phyloP scores from a whole-genome alignment of 331 rosid species.

The Arachis monticola region DNA sequence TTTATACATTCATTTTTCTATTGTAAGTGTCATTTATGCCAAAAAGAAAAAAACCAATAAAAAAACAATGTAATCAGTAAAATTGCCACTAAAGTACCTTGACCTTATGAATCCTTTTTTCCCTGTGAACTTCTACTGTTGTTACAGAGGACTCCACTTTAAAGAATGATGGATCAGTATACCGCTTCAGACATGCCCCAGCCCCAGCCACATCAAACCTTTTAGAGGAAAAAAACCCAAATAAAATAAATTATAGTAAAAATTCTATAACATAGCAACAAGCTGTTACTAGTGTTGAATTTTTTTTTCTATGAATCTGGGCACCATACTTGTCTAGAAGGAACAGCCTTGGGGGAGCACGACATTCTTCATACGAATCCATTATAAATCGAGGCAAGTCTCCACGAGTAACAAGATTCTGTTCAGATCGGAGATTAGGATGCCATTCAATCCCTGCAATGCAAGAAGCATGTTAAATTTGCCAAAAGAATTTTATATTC shows the following conservation, averaged over 20 bases:
- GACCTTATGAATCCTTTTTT: conserved; percentile 63
- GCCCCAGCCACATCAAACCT: conserved; percentile 99
- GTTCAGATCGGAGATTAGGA: conserved; percentile 74
- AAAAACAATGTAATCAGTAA: background rate
- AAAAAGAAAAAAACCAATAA: background rate
- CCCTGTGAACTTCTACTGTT: conserved; percentile 57
- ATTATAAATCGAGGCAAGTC: conserved; percentile 94
- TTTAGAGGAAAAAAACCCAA: conserved; percentile 41
- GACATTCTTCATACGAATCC: conserved; percentile 97
- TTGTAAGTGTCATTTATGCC: conserved; percentile 26
- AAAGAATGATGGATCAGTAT: conserved; percentile 93
- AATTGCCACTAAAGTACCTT: conserved; percentile 61
- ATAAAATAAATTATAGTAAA: conserved; percentile 28
- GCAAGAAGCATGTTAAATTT: conserved; percentile 20
- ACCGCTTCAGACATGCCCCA: conserved; percentile 96
- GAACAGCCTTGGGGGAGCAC: conserved; percentile 89
- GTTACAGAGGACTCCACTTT: conserved; percentile 59
- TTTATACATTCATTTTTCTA: conserved; percentile 9
- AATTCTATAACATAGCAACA: conserved; percentile 20
- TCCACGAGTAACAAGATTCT: conserved; percentile 72
- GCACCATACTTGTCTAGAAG: conserved; percentile 92
- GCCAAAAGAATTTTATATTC: conserved; percentile 17
- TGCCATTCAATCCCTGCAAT: conserved; percentile 89
- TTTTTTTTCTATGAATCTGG: conserved; percentile 24
- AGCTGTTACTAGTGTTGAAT: conserved; percentile 1